These are phyloP conservation scores for Candida nonsorbophila DNA, from an alignment of 805 yeast species.

Conservation along the genomic window DNA sequence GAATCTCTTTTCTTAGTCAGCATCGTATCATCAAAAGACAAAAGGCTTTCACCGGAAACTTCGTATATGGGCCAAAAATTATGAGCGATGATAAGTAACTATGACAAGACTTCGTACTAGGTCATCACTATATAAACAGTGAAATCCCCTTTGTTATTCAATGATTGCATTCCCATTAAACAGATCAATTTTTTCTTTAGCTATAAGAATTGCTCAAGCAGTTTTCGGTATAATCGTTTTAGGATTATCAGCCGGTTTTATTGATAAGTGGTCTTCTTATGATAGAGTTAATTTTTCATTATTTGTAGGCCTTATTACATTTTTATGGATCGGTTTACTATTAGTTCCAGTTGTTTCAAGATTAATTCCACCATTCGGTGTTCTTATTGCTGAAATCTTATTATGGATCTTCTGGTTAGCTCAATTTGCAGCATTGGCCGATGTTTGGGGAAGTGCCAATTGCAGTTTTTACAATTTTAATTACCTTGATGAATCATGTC, in stretches of 20 bases:
- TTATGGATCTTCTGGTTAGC: slow-evolving; percentile 18
- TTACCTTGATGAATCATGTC: slow-evolving; percentile 8
- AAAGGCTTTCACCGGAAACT: too few relatives aligned
- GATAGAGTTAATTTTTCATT: slow-evolving; percentile 9
- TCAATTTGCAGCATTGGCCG: slow-evolving; percentile 16
- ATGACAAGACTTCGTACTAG: too few relatives aligned
- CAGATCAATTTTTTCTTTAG: slow-evolving; percentile 4
- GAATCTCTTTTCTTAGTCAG: too few relatives aligned
- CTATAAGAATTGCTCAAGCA: slow-evolving; percentile 11
- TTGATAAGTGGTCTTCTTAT: slow-evolving; percentile 2
- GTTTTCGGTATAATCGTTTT: slow-evolving; percentile 11
- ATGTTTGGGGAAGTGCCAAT: slow-evolving; percentile 10
- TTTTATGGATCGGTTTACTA: slow-evolving; percentile 5
- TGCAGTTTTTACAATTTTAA: background rate
- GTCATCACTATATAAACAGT: too few relatives aligned
- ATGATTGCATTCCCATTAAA: too few relatives aligned
- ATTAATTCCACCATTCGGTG: slow-evolving; percentile 7
- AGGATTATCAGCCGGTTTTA: slow-evolving; percentile 11
- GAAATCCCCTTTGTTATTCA: too few relatives aligned
- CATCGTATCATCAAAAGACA: too few relatives aligned
- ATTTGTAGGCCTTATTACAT: slow-evolving; percentile 8
- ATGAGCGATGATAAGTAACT: too few relatives aligned
- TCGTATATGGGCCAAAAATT: too few relatives aligned
- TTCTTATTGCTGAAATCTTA: slow-evolving; percentile 11
- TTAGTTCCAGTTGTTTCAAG: slow-evolving; percentile 7